Conservation (phyloP, 2,329 filamentous ascomycete species). For the Amauroascus niger region DNA sequence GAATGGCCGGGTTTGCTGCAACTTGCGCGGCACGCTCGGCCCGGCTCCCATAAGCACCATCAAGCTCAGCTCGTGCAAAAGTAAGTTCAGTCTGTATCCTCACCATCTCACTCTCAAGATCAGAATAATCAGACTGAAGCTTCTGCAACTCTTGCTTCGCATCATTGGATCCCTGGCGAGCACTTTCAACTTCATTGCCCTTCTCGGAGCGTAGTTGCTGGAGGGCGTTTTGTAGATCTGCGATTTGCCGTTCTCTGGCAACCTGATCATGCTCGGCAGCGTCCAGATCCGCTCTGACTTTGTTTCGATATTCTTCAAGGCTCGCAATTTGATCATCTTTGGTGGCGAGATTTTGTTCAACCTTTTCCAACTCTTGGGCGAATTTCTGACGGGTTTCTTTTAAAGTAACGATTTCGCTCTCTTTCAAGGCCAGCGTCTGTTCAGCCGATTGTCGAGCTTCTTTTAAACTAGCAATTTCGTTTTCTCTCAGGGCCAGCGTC, state of each 20-base stretch:
- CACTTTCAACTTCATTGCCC: constrained; percentile 26
- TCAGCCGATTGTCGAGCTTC: constrained; percentile 23
- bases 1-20: constrained; percentile 48
- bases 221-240: constrained; percentile 17
- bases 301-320: constrained; percentile 15
- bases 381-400: constrained; percentile 12
- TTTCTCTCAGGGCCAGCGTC: constrained; percentile 22
- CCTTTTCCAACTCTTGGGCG: constrained; percentile 16
- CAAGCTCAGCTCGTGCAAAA: constrained; percentile 82
- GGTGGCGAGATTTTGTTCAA: constrained; percentile 20
- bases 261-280: constrained; percentile 20
- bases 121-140: constrained; percentile 42
- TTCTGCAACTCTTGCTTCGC: constrained; percentile 33
- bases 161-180: constrained; percentile 22
- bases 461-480: constrained; percentile 20
- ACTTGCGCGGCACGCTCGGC: constrained; percentile 59
- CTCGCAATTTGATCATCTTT: constrained; percentile 18
- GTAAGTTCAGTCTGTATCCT: constrained; percentile 68
- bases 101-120: constrained; percentile 54
- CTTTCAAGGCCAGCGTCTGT: constrained; percentile 22
- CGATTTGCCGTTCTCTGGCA: constrained; percentile 16
- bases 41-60: constrained; percentile 80
- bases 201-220: constrained; percentile 26
- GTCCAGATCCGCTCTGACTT: constrained; percentile 3
- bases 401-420: constrained; percentile 24